phyloP scores from a whole-genome alignment of 345 rosid species.

The Sonneratia caseolaris region DNA sequence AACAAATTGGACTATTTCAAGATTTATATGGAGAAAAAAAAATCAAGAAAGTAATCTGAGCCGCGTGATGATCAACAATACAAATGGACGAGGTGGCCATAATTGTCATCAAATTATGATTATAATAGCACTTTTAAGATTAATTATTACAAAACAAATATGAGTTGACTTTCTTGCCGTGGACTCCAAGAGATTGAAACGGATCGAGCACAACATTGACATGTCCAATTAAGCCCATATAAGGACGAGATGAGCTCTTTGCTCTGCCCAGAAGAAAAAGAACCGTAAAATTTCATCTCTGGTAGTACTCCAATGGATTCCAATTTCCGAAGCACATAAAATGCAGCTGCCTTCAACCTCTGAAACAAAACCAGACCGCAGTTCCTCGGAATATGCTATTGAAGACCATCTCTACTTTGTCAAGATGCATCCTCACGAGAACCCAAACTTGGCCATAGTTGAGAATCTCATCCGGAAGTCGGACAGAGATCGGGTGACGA shows the following conservation, averaged over 20 bases:
- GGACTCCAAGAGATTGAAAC: neutral
- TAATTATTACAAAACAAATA: no score
- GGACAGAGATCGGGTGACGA: neutral
- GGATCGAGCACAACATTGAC: neutral
- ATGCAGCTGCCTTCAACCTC: neutral
- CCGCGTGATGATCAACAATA: no score
- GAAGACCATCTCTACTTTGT: neutral
- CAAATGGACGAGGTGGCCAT: no score
- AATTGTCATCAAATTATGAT: no score
- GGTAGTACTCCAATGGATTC: neutral
- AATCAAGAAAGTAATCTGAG: no score
- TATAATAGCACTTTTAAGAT: no score
- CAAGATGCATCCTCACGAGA: neutral
- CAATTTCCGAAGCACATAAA: neutral
- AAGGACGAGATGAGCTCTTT: neutral
- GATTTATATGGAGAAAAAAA: no score
- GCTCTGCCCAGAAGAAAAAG: neutral
- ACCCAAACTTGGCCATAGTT: neutral
- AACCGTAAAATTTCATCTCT: neutral
- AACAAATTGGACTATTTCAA: no score
- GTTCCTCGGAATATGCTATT: neutral
- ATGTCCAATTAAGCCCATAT: neutral
- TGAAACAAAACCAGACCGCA: neutral
- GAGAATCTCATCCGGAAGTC: neutral
- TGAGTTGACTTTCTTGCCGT: conserved; percentile 1